Evolutionary conservation across 306 rosid genomes (phyloP), one percentile per base, ranked within the genome.

Genomic region (Cucurbita moschata): DNA sequence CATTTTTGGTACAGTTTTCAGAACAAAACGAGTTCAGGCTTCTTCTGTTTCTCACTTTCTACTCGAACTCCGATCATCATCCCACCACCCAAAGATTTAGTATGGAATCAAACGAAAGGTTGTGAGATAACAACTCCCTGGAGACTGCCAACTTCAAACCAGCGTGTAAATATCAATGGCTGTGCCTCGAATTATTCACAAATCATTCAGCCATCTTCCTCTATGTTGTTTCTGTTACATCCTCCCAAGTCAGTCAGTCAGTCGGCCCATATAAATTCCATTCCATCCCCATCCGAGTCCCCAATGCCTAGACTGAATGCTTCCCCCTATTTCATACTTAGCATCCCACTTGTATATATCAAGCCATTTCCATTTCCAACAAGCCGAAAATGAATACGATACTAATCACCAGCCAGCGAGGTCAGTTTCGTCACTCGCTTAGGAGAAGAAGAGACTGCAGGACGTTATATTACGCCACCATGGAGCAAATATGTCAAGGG

Each of bases 361-460:
- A 14, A 26, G 16, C 74, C 74, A 14, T 50, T 70, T 47, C 57
- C 60, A 50, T 70, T 50, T 72, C 19, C 76, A 53, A 38, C 7
- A 6, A 50, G 76, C 76, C 18, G 65, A 72, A 72, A 72, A 72
- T 54, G 76, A 54, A 70, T 50, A 26, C 23, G 39, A 73, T 54
- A 73, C 66, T 73, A 55, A 55, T 56, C 53, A 12, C 46, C 76
- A 39, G 40, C 66, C 40, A 21, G 23, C 51, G 52, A 52, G 37
- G 37, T 52, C 49, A 37, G 42, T 71, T 35, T 53, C 37, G 0
- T 23, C 54, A 5, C 62, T 54, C 18, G 42, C 61, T 76, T 64
- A 12, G 12, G 65, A 49, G 75, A 40, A 77, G 75, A 79, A 62
- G 73, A 65, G 49, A 68, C 53, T 13, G 42, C 59, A 52, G 63